phyloP scores from a whole-genome alignment of 441 rosid genomes.

The Syzygium malaccense region DNA sequence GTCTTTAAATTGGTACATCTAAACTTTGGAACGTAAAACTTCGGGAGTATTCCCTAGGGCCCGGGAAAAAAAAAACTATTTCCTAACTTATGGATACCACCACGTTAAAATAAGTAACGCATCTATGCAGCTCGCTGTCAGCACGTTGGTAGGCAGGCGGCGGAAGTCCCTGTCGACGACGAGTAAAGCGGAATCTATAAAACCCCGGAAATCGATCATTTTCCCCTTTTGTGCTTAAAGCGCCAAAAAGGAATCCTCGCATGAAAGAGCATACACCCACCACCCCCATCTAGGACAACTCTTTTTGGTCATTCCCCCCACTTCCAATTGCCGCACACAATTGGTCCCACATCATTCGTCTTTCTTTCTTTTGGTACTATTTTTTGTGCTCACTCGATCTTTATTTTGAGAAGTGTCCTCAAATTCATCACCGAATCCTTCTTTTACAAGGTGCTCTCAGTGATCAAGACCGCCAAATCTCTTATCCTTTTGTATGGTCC shows the following conservation, averaged over 20 bases:
- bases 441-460: neutral
- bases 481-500: neutral
- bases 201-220: neutral
- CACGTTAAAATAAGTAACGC: no score
- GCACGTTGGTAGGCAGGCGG: no score
- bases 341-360: neutral
- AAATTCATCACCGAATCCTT: neutral
- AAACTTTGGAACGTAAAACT: no score
- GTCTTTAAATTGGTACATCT: no score
- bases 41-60: no score
- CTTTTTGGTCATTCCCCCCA: neutral
- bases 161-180: neutral
- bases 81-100: no score
- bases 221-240: neutral
- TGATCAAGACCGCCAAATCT: neutral
- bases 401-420: neutral
- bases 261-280: neutral
- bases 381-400: neutral
- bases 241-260: neutral
- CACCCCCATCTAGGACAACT: neutral
- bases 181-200: neutral
- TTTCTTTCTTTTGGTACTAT: neutral
- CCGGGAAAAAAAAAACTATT: no score
- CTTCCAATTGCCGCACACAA: neutral
- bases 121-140: no score